These are phyloP conservation scores for Phaeotremella fagi DNA, from an alignment of 768 basidiomycete species.

Conservation along the genomic window DNA sequence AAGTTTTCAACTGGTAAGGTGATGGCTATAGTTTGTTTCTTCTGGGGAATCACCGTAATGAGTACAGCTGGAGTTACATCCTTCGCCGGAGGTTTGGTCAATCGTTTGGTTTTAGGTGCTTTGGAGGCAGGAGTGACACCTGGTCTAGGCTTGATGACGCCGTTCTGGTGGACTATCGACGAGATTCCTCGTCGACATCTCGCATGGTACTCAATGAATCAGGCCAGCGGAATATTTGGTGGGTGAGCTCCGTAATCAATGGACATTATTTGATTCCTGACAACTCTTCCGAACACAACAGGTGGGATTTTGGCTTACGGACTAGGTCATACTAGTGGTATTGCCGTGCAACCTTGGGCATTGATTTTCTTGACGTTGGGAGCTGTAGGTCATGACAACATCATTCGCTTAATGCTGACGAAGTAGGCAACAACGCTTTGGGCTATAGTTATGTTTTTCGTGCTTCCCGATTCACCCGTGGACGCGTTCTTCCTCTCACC, in stretches of 20 bases:
- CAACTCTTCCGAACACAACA: no score
- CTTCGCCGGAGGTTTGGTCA: constrained; percentile 39
- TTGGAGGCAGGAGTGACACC: constrained; percentile 38
- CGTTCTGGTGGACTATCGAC: constrained; percentile 42
- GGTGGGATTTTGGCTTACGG: no score
- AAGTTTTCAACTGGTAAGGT: constrained; percentile 17
- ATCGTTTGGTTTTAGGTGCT: constrained; percentile 40
- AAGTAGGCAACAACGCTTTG: constrained; percentile 46
- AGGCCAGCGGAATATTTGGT: constrained; percentile 39
- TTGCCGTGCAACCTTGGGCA: constrained; percentile 39
- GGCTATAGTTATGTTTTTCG: constrained; percentile 42
- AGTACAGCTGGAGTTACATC: constrained; percentile 33
- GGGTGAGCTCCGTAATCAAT: constrained; percentile 41
- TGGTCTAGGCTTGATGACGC: constrained; percentile 47
- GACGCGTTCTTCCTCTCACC: constrained; percentile 43
- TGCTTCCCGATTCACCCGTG: constrained; percentile 50
- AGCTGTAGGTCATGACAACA: no score
- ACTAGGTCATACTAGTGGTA: constrained; percentile 2
- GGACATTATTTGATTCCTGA: no score
- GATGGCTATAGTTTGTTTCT: constrained; percentile 28
- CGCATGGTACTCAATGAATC: constrained; percentile 40
- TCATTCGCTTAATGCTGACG: no score
- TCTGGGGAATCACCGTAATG: constrained; percentile 46
- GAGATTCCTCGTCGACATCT: constrained; percentile 45
- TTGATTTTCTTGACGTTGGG: constrained; percentile 44